Base-by-base conservation (phyloP, 805 yeast species). In the Metahyphopichia silvanorum region DNA sequence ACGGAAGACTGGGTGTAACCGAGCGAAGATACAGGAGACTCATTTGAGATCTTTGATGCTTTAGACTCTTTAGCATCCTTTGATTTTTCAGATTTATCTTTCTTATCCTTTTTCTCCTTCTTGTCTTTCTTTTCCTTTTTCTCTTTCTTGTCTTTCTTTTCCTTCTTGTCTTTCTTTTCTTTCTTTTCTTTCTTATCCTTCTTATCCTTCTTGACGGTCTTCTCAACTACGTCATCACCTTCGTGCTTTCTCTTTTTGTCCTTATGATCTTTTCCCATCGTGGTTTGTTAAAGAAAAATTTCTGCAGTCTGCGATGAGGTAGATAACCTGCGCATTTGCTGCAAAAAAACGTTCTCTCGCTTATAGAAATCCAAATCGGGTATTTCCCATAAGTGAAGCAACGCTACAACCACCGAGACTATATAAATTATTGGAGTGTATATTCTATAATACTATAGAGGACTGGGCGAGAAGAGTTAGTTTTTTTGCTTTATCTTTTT, bases 161-260 rank as follows among this genome's bases (percentile, higher is more conserved):
- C 47, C 35, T 42, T 46, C 42, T 46, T 47, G 13, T 52, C 55
- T 25, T 49, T 56, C 38, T 57, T 51, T 20, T 55, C 63, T 38
- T 51, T 57, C 53, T 51, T 54, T 6, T 59, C 60, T 33, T 52
- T 55, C 46, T 62, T 53, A 2, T 60, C 63, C 39, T 58, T 60
- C 53, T 63, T 60, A 0, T 61, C 65, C 40, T 66, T 63, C 53
- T 68, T 62, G 4, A 63, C 62, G 37, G 57, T 56, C 47, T 60
- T 58, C 11, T 34, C 42, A 13, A 16, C 27, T 5, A 27, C 39
- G 11, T 34, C 41, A 16, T 20, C 31, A 9, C 18, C 39, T 16
- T 34, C 46, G 22, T 36, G 24, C 38, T 49, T 50, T 38, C 46
- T 42, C 39, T 43, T 48, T 38, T 44, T 49, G 12, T 47, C 51